These are phyloP conservation scores for Euclidium syriacum DNA, from an alignment of 345 rosid genomes.

Conservation along the genomic window DNA sequence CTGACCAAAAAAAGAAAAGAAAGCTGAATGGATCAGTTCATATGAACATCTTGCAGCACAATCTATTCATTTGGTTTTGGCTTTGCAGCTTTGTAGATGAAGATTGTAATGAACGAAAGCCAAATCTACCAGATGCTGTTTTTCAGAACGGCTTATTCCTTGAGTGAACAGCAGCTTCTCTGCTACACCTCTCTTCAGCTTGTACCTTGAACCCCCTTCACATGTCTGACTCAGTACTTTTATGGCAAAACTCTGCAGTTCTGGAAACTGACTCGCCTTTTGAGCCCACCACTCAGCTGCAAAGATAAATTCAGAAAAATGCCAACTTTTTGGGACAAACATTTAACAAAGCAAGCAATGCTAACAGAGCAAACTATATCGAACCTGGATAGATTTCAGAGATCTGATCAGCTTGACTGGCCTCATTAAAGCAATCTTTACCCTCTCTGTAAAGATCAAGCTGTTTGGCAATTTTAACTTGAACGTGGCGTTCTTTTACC, in stretches of 20 bases:
- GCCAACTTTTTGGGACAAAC: not conserved
- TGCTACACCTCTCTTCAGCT: conserved; percentile 42
- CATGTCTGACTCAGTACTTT: conserved; percentile 53
- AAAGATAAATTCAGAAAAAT: not conserved
- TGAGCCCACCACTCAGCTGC: conserved; percentile 55
- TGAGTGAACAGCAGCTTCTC: conserved; percentile 33
- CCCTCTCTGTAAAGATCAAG: conserved; percentile 38
- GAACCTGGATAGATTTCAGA: conserved; percentile 40
- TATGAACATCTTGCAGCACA: not conserved
- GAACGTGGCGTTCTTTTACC: conserved; percentile 28
- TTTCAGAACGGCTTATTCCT: conserved; percentile 23
- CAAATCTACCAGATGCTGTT: conserved; percentile 27
- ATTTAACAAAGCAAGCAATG: not conserved
- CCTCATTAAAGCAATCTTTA: conserved; percentile 38
- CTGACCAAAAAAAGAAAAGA: too few species aligned
- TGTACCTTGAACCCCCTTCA: conserved; percentile 45
- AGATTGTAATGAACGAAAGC: conserved; percentile 44
- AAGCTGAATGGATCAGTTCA: too few species aligned
- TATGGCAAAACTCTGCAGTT: conserved; percentile 48
- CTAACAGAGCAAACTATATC: not conserved
- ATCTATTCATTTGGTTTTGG: not conserved
- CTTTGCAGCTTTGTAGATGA: conserved; percentile 33
- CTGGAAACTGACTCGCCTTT: conserved; percentile 42
- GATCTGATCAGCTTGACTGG: conserved; percentile 34
- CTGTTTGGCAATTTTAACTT: conserved; percentile 35